phyloP scores from a whole-genome alignment of 2,329 filamentous ascomycete genomes.

The Ophiosphaerella narmari region DNA sequence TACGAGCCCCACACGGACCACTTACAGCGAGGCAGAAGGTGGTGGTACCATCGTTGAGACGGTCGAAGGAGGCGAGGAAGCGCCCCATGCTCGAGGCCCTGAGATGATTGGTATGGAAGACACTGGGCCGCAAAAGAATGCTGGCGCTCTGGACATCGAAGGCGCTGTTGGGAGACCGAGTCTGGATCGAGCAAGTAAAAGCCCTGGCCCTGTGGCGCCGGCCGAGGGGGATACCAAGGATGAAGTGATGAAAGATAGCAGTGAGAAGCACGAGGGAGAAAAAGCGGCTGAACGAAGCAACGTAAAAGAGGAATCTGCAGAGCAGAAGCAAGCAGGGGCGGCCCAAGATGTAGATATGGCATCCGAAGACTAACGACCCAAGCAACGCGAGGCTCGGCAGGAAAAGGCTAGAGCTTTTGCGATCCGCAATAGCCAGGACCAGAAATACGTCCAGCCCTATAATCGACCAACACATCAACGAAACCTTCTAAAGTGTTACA shows the following conservation, averaged over 20 bases:
- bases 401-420: too few relatives aligned
- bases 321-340: constrained; percentile 2
- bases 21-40: constrained; percentile 30
- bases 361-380: constrained; percentile 7
- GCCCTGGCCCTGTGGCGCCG: constrained; percentile 21
- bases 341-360: constrained; percentile 29
- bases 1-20: constrained; percentile 30
- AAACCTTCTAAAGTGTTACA: too few relatives aligned
- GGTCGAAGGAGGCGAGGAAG: constrained; percentile 57
- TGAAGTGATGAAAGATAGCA: constrained; percentile 26
- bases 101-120: constrained; percentile 85
- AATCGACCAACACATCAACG: too few relatives aligned
- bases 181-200: constrained; percentile 33
- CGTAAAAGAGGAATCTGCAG: constrained; percentile 17
- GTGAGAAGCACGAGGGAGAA: constrained; percentile 15
- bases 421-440: too few relatives aligned
- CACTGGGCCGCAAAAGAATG: constrained; percentile 76
- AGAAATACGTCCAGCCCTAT: neutral
- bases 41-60: constrained; percentile 41
- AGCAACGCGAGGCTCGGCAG: too few relatives aligned
- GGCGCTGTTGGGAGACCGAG: constrained; percentile 44
- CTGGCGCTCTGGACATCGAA: constrained; percentile 45
- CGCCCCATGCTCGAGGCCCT: constrained; percentile 81
- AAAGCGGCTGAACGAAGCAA: constrained; percentile 15
- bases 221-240: constrained; percentile 14